Percentiles rank a stretch among this genome's conserved stretches.
phyloP scores from a whole-genome alignment of 169 alveolate species.

The Plasmodium adleri region DNA sequence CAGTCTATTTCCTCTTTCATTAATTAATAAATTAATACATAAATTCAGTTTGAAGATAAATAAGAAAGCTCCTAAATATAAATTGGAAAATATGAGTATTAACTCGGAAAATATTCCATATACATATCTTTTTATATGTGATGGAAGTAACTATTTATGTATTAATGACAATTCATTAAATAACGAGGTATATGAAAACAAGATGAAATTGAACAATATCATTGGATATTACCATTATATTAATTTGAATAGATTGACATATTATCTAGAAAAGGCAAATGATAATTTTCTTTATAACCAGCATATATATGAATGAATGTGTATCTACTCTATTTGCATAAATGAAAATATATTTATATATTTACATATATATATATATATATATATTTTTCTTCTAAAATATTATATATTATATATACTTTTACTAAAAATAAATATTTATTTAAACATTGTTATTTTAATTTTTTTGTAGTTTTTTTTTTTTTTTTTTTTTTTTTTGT shows the following conservation, averaged over 20 bases:
- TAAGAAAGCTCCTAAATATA: slow-evolving; percentile 10
- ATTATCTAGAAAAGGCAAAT: slow-evolving; percentile 23
- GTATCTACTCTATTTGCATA: no score
- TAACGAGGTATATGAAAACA: slow-evolving; percentile 7
- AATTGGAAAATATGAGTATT: not conserved
- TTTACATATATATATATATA: not conserved
- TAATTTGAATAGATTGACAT: slow-evolving; percentile 65
- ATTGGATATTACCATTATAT: slow-evolving; percentile 66
- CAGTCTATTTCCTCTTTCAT: slow-evolving; percentile 45
- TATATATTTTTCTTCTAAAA: not conserved
- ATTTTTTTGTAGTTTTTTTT: not conserved
- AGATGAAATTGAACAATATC: slow-evolving; percentile 41
- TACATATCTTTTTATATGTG: slow-evolving; percentile 63
- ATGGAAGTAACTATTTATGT: slow-evolving; percentile 65
- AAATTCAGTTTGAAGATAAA: slow-evolving; percentile 41
- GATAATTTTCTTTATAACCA: not conserved
- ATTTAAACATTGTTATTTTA: not conserved
- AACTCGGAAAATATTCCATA: slow-evolving; percentile 11
- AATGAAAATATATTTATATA: no score
- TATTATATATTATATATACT: not conserved
- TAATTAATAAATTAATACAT: slow-evolving; percentile 57
- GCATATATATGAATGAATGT: not conserved
- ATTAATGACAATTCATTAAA: slow-evolving; percentile 52
- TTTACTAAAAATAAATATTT: not conserved
- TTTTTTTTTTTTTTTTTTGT: no score